Evolutionary conservation across 2,329 filamentous ascomycete species (phyloP).

Genomic region (Tolypocladium inflatum): DNA sequence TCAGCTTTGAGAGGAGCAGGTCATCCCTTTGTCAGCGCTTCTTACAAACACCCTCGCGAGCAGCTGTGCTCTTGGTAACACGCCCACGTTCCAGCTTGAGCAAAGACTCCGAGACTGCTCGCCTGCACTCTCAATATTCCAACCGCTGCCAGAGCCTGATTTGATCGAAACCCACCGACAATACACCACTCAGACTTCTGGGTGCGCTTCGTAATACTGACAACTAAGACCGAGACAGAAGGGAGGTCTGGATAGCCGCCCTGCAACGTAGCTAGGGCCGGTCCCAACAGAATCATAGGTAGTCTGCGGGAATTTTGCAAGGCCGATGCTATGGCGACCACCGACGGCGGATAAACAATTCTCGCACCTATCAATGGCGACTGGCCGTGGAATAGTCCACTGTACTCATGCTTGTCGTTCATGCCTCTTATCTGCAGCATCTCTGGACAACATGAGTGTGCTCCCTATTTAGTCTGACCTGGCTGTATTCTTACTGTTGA

Average conservation of each 20-base stretch:
- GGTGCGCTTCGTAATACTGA: not conserved
- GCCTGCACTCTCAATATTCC: not conserved
- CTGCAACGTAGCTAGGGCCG: not conserved
- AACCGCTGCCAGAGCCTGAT: not conserved
- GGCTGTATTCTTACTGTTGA: not conserved
- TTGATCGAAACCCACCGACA: not conserved
- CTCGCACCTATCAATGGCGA: not conserved
- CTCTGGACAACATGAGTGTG: not conserved
- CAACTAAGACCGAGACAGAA: not conserved
- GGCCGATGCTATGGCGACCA: not conserved
- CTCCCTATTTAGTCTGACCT: not conserved
- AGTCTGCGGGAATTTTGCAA: not conserved
- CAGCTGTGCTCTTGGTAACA: not conserved
- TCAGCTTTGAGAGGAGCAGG: not conserved
- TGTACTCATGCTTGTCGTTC: not conserved
- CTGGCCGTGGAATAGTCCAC: not conserved
- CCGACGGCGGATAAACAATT: not conserved
- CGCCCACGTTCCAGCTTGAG: not conserved
- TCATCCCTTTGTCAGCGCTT: not conserved
- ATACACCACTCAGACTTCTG: not conserved
- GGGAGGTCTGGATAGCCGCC: not conserved
- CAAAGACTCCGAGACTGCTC: not conserved
- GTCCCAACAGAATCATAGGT: not conserved
- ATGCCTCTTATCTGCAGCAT: not conserved
- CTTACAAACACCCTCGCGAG: not conserved